Evolutionary conservation across 352 stramenopile species (phyloP), one percentile per base, ranked within the genome.

Genomic region (Salisapilia sapeloensis): DNA sequence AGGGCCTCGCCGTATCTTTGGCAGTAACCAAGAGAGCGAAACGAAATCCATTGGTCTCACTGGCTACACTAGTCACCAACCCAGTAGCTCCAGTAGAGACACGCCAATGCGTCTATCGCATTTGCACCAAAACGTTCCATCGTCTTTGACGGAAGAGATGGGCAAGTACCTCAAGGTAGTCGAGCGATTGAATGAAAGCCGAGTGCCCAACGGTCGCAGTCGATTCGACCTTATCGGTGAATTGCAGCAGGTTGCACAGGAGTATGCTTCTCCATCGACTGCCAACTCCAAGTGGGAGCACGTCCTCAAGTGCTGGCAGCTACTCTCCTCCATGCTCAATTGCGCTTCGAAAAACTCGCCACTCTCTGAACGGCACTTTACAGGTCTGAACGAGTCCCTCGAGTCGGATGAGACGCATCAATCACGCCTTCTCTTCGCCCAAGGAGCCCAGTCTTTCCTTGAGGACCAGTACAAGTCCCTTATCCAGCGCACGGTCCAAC

Each of bases 101-200:
- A 27, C 43, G 16, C 59, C 62, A 18, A 42, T 80, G 38, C 69
- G 64, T 23, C 54, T 84, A 42, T 78, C 74, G 12, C 67, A 84
- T 25, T 24, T 77, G 20, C 54, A 59, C 15, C n/a, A n/a, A n/a
- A 35, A 33, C 15, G 55, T 69, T 11, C 60, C 78, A 26, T 82
- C 56, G 33, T 46, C 70, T 12, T 67, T 90, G 55, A 85, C 52
- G 10, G 65, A 90, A 18, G 66, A 85, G 38, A 90, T 90, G 74
- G 80, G 80, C 48, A 52, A 70, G 43, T 86, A 79, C 50, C 74
- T 63, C 33, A 49, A 45, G 29, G 62, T 84, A 21, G 48, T 84
- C 21, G 67, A 69, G 17, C 65, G 83, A 24, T 61, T 87, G 22
- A 82, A 82, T 39, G 55, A 40, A 23, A 65, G 57, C 25, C 65